Evolutionary conservation across 148 eudicot species (phyloP).

Genomic region (Chenopodium album): DNA sequence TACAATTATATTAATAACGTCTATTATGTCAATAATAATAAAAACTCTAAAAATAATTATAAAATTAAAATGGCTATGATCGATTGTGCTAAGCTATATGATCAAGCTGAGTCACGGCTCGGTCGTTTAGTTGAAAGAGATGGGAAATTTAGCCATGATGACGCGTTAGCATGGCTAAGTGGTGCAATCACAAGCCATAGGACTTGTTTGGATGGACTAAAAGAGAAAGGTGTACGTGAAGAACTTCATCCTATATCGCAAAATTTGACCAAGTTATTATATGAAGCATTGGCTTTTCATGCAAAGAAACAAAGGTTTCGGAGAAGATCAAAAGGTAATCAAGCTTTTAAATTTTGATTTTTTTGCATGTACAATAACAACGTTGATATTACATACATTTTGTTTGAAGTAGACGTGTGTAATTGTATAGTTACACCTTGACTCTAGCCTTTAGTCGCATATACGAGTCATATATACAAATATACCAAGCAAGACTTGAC

Average conservation of each 20-base stretch:
- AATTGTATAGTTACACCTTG: too few relatives aligned
- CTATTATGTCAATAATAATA: background rate
- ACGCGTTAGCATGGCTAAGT: conserved; percentile 62
- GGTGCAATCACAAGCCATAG: conserved; percentile 56
- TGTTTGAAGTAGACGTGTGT: background rate
- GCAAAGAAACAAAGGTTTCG: conserved; percentile 12
- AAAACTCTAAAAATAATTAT: background rate
- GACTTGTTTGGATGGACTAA: conserved; percentile 70
- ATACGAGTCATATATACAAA: too few relatives aligned
- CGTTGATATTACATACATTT: background rate
- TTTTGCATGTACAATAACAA: background rate
- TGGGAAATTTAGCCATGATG: conserved; percentile 34
- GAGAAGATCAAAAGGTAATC: conserved; percentile 9
- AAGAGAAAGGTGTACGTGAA: conserved; percentile 37
- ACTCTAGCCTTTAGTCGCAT: too few relatives aligned
- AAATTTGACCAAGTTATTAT: conserved; percentile 30
- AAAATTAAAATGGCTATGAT: conserved; percentile 23
- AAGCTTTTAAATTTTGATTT: background rate
- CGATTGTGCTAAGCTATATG: conserved; percentile 69
- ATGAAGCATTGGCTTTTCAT: conserved; percentile 31
- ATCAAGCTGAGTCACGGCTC: conserved; percentile 44
- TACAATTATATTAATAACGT: background rate
- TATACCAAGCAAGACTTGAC: too few relatives aligned
- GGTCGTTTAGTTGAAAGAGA: conserved; percentile 25
- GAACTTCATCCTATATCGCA: conserved; percentile 23